These are phyloP conservation scores for Hsuehochloa calcarea DNA, from an alignment of 176 grass and related monocot species.

Conservation along the genomic window DNA sequence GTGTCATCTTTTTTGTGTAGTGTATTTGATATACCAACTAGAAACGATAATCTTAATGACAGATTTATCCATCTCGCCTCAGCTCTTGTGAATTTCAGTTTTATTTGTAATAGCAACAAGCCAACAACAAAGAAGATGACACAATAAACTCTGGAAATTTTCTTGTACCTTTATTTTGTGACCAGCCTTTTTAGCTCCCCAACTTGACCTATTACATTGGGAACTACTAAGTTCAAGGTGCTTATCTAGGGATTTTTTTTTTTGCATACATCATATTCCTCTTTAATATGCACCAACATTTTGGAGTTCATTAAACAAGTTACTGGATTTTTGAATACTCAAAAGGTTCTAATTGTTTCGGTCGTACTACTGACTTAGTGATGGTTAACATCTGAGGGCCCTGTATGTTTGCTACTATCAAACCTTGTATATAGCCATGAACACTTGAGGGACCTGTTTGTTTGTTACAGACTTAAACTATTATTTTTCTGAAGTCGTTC, in stretches of 20 bases:
- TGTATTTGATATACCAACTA: constrained; percentile 3
- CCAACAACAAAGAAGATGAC: neutral
- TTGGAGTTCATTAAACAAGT: constrained; percentile 7
- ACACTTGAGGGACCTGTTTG: too few relatives aligned
- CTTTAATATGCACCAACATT: neutral
- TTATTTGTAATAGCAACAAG: neutral
- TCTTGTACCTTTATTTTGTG: constrained; percentile 17
- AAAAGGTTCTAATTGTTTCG: neutral
- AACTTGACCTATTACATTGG: neutral
- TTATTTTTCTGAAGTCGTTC: constrained; percentile 26
- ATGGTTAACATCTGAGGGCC: constrained; percentile 12
- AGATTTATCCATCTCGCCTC: neutral
- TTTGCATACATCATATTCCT: neutral
- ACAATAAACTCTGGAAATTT: neutral
- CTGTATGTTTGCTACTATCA: neutral
- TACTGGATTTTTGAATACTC: neutral
- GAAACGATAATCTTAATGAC: constrained; percentile 2
- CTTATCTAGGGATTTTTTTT: neutral
- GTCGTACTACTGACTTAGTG: neutral
- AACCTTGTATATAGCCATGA: too few relatives aligned
- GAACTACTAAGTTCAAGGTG: constrained; percentile 3
- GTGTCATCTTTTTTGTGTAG: neutral
- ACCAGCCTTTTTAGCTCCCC: constrained; percentile 5
- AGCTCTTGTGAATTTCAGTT: neutral
- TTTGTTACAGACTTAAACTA: neutral